Percentiles rank a stretch among this genome's conserved stretches.
These are phyloP conservation scores for Fomitiporia mediterranea DNA, from an alignment of 1,284 basidiomycete species.

Conservation along the genomic window DNA sequence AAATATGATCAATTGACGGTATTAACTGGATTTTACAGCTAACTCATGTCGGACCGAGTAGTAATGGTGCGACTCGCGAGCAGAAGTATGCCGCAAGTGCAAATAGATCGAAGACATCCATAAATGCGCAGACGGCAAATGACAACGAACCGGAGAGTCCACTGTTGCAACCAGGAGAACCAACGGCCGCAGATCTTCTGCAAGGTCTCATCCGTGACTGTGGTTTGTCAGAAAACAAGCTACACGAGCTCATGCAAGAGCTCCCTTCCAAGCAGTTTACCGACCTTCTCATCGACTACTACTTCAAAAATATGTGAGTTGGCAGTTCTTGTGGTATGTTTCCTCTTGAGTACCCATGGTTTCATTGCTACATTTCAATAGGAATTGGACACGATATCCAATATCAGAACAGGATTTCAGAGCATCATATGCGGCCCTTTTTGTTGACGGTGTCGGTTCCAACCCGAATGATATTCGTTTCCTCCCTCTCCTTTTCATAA, in stretches of 20 bases:
- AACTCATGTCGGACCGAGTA: constrained; percentile 14
- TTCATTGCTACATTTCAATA: constrained; percentile 30
- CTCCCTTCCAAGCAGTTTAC: constrained; percentile 74
- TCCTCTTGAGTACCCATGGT: constrained; percentile 5
- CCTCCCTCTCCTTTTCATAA: constrained; percentile 86
- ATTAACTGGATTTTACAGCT: constrained; percentile 13
- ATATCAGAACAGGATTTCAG: constrained; percentile 87
- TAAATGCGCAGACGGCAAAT: constrained; percentile 16
- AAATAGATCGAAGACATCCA: constrained; percentile 5
- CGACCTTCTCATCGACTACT: constrained; percentile 71
- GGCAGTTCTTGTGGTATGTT: background rate
- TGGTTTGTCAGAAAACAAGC: constrained; percentile 84
- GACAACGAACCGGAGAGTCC: constrained; percentile 29
- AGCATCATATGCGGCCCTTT: constrained; percentile 74
- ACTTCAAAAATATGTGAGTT: constrained; percentile 70
- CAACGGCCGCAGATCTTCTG: constrained; percentile 71
- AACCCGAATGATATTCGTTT: constrained; percentile 86
- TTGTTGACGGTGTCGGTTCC: constrained; percentile 65
- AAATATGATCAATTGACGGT: background rate
- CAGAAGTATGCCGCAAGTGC: constrained; percentile 3
- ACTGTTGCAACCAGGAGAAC: constrained; percentile 52
- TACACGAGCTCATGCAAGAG: constrained; percentile 84
- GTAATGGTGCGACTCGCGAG: constrained; percentile 2
- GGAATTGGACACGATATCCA: constrained; percentile 94
- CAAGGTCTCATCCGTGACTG: constrained; percentile 85